These are phyloP conservation scores for Globisporangium echinulatum DNA, from an alignment of 352 stramenopile genomes.

Conservation along the genomic window DNA sequence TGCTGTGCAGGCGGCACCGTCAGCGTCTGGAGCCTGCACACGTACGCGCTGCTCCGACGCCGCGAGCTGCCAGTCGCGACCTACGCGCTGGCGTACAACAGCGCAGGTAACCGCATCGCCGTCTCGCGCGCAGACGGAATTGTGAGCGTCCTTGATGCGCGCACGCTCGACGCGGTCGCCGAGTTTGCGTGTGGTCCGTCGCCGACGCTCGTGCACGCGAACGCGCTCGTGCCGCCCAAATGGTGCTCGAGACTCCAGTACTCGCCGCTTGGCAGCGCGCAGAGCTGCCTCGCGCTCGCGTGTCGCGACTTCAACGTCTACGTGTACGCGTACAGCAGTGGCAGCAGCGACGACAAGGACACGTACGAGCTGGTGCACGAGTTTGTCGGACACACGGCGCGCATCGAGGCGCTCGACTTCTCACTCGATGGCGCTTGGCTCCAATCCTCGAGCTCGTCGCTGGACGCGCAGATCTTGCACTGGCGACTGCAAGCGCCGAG, in stretches of 20 bases:
- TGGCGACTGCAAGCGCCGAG: conserved; percentile 28
- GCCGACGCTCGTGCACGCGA: conserved; percentile 1
- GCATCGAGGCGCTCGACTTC: conserved; percentile 65
- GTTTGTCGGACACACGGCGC: conserved; percentile 61
- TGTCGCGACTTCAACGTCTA: conserved; percentile 77
- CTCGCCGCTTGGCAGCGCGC: conserved; percentile 14
- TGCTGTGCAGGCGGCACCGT: conserved; percentile 30
- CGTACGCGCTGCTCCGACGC: conserved; percentile 20
- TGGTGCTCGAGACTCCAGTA: conserved; percentile 58
- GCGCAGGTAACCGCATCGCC: conserved; percentile 24
- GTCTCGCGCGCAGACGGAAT: conserved; percentile 33
- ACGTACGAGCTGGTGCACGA: conserved; percentile 38
- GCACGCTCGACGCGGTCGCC: conserved; percentile 13
- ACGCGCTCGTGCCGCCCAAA: conserved; percentile 19
- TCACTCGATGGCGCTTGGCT: conserved; percentile 49
- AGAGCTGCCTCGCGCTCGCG: conserved; percentile 29
- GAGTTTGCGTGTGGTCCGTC: conserved; percentile 18
- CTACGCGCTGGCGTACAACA: conserved; percentile 38
- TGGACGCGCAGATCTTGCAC: conserved; percentile 54
- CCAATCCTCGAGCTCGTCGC: conserved; percentile 51
- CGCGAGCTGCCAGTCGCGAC: conserved; percentile 9
- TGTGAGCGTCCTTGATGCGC: conserved; percentile 33
- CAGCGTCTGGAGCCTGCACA: conserved; percentile 35
- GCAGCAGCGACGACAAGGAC: conserved; percentile 5
- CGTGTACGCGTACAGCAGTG: conserved; percentile 32